phyloP scores from a whole-genome alignment of 805 yeast species.

The Candida chilensis region DNA sequence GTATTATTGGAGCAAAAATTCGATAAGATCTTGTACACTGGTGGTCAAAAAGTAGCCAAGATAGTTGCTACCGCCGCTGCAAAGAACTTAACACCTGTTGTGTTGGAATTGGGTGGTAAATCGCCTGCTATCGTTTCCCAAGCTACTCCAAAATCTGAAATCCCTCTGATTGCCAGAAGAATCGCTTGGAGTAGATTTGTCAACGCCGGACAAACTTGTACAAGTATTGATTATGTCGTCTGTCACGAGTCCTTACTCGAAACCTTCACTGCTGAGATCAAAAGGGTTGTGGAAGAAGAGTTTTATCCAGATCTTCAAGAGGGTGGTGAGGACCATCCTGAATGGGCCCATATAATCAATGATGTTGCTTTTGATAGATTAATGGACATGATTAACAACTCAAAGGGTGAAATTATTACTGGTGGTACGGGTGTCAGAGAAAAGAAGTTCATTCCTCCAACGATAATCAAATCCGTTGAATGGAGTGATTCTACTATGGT shows the following conservation, averaged over 20 bases:
- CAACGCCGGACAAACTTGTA: conserved; percentile 91
- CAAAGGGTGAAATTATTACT: conserved; percentile 42
- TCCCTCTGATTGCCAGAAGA: conserved; percentile 44
- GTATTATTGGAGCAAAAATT: conserved; percentile 52
- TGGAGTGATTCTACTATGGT: conserved; percentile 68
- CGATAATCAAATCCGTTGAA: conserved; percentile 52
- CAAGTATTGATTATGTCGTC: conserved; percentile 76
- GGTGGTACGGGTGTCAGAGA: conserved; percentile 37
- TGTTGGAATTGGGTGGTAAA: conserved; percentile 88
- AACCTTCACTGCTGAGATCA: conserved; percentile 33
- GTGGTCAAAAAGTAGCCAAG: conserved; percentile 67
- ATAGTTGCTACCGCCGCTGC: conserved; percentile 77
- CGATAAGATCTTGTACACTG: conserved; percentile 85
- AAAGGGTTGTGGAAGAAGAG: conserved; percentile 27
- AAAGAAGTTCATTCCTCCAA: conserved; percentile 57
- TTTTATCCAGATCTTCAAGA: conserved; percentile 32
- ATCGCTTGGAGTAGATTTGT: conserved; percentile 72
- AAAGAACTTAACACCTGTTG: conserved; percentile 70
- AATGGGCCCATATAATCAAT: conserved; percentile 51
- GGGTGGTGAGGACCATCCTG: conserved; percentile 21
- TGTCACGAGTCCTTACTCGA: conserved; percentile 53
- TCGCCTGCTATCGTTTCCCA: conserved; percentile 71
- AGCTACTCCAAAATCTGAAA: conserved; percentile 30
- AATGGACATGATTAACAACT: conserved; percentile 24
- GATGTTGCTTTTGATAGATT: conserved; percentile 42